phyloP scores from a whole-genome alignment of 1,139 yeast genomes.

The Scheffersomyces titani region DNA sequence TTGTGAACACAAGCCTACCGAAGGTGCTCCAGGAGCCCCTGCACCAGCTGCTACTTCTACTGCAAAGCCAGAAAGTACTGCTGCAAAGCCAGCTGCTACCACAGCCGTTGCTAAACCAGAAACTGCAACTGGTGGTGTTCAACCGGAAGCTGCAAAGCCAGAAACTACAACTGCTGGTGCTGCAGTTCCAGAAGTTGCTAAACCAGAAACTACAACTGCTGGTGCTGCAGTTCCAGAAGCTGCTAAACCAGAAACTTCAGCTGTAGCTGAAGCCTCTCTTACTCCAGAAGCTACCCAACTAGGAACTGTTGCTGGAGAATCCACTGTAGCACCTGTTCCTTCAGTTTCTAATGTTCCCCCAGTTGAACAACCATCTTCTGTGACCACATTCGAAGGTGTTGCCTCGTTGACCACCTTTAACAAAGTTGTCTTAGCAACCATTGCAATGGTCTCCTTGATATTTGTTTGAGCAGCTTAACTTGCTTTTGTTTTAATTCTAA shows the following conservation, averaged over 20 bases:
- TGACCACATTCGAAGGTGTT: not conserved
- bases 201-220: not conserved
- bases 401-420: not conserved
- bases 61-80: not conserved
- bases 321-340: not conserved
- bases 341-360: not conserved
- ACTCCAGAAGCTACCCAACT: too few species aligned
- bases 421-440: not conserved
- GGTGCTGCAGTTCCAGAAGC: not conserved
- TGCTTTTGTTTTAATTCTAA: not conserved
- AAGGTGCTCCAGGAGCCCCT: slow-evolving; percentile 1
- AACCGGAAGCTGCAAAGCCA: not conserved
- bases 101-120: not conserved
- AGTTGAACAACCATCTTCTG: not conserved
- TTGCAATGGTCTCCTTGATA: not conserved
- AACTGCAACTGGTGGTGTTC: not conserved
- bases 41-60: slow-evolving; percentile 3
- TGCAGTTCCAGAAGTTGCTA: not conserved
- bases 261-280: too few species aligned
- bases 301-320: not conserved
- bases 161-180: not conserved
- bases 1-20: not conserved
- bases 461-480: not conserved
- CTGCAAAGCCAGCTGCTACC: not conserved
- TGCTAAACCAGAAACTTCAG: not conserved